Conservation (phyloP, 2,329 filamentous ascomycete species). For the Proliferodiscus dingleyae region DNA sequence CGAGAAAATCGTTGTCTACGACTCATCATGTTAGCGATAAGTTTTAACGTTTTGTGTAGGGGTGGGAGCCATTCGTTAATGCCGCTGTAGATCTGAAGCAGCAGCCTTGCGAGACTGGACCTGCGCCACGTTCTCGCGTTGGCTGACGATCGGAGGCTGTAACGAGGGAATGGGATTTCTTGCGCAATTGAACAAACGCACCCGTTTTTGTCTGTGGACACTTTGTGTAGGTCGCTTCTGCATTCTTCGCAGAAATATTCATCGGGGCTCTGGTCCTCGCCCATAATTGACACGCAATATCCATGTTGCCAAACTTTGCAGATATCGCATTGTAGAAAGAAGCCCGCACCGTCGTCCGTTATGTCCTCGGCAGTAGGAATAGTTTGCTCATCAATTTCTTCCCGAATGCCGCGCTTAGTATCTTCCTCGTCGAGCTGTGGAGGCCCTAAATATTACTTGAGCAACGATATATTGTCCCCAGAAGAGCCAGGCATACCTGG, state of each 20-base stretch:
- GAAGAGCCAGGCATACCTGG: too few species aligned
- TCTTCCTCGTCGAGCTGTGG: conserved; percentile 54
- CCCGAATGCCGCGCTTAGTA: conserved; percentile 53
- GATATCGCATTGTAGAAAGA: conserved; percentile 96
- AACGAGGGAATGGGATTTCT: conserved; percentile 12
- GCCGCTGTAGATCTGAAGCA: conserved; percentile 16
- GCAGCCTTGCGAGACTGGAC: conserved; percentile 31
- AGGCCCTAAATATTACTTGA: conserved; percentile 89
- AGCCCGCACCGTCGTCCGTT: conserved; percentile 77
- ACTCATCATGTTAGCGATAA: conserved; percentile 36
- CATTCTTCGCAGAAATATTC: conserved; percentile 98
- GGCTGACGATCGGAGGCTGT: conserved; percentile 23
- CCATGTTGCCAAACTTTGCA: conserved; percentile 99
- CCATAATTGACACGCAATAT: conserved; percentile 94
- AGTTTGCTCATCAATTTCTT: conserved; percentile 49
- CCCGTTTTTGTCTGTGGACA: conserved; percentile 78
- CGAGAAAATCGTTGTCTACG: conserved; percentile 61
- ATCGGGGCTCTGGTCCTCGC: conserved; percentile 85
- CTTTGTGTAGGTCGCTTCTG: conserved; percentile 83
- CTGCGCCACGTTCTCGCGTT: conserved; percentile 32
- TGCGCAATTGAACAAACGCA: conserved; percentile 45
- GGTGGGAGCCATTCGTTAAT: conserved; percentile 9
- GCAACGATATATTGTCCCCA: too few species aligned
- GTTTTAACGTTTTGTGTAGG: conserved; percentile 4
- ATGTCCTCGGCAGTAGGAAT: conserved; percentile 51